These are phyloP conservation scores for Cladosporium sp. DNA, from an alignment of 2,329 filamentous ascomycete genomes.

Conservation along the genomic window DNA sequence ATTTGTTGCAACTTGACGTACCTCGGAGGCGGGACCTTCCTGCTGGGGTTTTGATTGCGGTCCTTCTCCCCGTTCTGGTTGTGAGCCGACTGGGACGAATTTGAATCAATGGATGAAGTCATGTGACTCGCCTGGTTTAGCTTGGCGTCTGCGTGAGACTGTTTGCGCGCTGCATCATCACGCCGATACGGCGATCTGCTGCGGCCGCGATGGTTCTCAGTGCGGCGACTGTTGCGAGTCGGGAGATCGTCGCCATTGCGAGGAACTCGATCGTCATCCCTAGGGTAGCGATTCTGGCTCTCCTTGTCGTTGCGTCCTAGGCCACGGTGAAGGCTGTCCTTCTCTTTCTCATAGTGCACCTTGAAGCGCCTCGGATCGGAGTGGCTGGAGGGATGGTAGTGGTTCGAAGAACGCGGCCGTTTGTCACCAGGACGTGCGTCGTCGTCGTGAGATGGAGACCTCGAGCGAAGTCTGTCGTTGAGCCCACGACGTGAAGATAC, in stretches of 20 bases:
- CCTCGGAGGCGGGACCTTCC: background rate
- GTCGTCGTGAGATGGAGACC: slow-evolving; percentile 17
- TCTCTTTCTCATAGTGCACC: slow-evolving; percentile 51
- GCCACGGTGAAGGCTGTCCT: background rate
- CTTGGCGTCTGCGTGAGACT: background rate
- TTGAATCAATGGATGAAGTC: slow-evolving; percentile 4
- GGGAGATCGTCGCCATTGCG: background rate
- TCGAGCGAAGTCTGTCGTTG: slow-evolving; percentile 11
- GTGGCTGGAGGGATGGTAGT: slow-evolving; percentile 42
- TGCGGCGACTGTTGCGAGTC: background rate
- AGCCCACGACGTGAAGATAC: slow-evolving; percentile 29
- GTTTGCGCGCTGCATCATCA: slow-evolving; percentile 19
- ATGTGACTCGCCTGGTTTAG: slow-evolving; percentile 3
- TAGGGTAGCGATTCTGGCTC: background rate
- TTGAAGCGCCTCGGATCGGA: slow-evolving; percentile 56
- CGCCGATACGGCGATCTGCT: background rate
- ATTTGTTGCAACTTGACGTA: background rate
- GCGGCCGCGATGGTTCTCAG: slow-evolving; percentile 35
- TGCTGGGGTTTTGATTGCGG: background rate
- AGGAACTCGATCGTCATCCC: slow-evolving; percentile 4
- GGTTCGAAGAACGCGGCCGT: slow-evolving; percentile 58
- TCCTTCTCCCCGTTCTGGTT: background rate
- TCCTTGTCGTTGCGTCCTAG: background rate
- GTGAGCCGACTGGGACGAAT: background rate
- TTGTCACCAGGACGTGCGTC: slow-evolving; percentile 49